Base-by-base conservation (phyloP, 225 moss, liverwort and hornwort species). In the Polytrichum formosum region DNA sequence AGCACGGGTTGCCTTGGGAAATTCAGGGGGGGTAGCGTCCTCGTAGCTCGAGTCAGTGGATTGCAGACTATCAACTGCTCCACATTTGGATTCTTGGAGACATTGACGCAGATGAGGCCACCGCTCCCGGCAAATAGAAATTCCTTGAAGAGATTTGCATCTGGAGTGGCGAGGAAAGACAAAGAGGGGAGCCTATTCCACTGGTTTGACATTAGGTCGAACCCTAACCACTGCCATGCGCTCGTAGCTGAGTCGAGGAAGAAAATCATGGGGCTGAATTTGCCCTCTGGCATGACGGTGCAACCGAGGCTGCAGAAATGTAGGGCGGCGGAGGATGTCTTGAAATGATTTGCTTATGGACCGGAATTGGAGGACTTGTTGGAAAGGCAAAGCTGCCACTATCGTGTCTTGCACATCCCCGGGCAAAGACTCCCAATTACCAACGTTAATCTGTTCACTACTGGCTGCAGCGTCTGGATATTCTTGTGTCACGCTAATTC, bases 201-300 rank as follows among this genome's bases (percentile, higher is more conserved):
- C 16, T 27, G 30, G 6, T 65, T 28, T 22, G 7, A 6, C 7
- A 23, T 23, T 7, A 73, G 16, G 16, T 73, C 63, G 29, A 27
- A 73, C 9, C 72, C 72, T 55, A 20, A n/a, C 28, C 64, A 65
- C 16, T 65, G 55, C 72, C 54, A 65, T 21, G 18, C 53, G 6
- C 0, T 21, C 0, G 60, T 28, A 6, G 20, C 30, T 5, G 21
- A 6, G 7, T 37, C 56, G 4, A 73, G 70, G 26, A 58, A 76
- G 30, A 83, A 73, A 0, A 76, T 18, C 4, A 76, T 6, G 13
- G 79, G 73, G n/a, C 76, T 64, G 7, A 76, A 60, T 20, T 54
- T 66, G 6, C 17, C 69, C 4, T 80, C 80, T 0, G n/a, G n/a
- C 1, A 58, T n/a, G 29, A 19, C 4, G 6, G 6, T 20, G 5